phyloP scores from a whole-genome alignment of 1,284 basidiomycete genomes.

The Exsudoporus floridanus region DNA sequence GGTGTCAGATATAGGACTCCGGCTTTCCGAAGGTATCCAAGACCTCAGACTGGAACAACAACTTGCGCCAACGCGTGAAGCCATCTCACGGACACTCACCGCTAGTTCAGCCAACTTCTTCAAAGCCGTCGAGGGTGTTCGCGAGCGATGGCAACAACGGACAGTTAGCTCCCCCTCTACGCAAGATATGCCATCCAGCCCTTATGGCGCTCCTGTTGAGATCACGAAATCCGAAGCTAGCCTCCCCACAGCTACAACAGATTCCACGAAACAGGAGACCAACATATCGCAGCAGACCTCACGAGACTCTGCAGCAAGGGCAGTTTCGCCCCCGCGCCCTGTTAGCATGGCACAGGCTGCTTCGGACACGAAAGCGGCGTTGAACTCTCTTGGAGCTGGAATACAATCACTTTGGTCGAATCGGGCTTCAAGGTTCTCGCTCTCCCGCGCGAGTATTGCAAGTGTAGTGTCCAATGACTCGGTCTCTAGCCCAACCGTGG shows the following conservation, averaged over 20 bases:
- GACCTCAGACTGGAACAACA: constrained; percentile 89
- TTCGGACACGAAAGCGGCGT: constrained; percentile 38
- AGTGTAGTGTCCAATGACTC: constrained; percentile 27
- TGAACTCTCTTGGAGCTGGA: constrained; percentile 54
- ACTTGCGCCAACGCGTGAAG: constrained; percentile 85
- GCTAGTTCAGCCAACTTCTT: constrained; percentile 81
- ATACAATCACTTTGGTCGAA: constrained; percentile 61
- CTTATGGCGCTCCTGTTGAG: constrained; percentile 43
- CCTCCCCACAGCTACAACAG: constrained; percentile 24
- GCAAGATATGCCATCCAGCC: constrained; percentile 24
- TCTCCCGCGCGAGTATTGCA: constrained; percentile 29
- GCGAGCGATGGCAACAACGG: constrained; percentile 66
- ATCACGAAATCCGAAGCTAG: constrained; percentile 48
- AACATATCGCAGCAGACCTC: constrained; percentile 35
- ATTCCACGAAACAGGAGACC: constrained; percentile 26
- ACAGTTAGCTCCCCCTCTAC: constrained; percentile 38
- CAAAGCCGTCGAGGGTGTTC: constrained; percentile 83
- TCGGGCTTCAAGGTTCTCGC: constrained; percentile 40
- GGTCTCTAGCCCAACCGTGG: constrained; percentile 10
- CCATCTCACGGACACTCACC: constrained; percentile 71
- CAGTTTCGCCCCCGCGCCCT: constrained; percentile 29
- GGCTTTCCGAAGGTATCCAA: constrained; percentile 86
- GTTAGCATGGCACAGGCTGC: constrained; percentile 36
- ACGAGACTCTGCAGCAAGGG: constrained; percentile 26
- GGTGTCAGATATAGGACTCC: constrained; percentile 84